Base-by-base conservation (phyloP, 139 green algal genomes). In the Nannochloris sp. region DNA sequence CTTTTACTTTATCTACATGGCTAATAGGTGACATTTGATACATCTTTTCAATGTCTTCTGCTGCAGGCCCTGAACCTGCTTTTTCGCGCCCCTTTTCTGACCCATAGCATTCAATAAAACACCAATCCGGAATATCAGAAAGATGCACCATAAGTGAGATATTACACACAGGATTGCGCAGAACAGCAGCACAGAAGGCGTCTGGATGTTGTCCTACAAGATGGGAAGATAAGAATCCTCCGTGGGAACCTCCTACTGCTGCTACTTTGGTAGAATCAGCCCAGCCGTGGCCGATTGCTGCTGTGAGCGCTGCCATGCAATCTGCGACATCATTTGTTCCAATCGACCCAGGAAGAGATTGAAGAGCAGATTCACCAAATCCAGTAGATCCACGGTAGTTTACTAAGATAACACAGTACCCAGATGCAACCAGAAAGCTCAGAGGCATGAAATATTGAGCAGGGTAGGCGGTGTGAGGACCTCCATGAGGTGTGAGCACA, bases 71-170 rank as follows among this genome's bases (percentile, higher is more conserved):
- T 0, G 78, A 60, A 6, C 38, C 81, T 78, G 75, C 86, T 68
- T 78, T 85, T 54, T 30, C 38, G 30, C 7, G 48, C 34, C 38
- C 62, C 37, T 62, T 81, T 74, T 87, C 60, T n/a, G 42, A 72
- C 25, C 91, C 91, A 45, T 84, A 84, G 8, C 74, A 75, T 78
- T 97, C 91, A 42, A 93, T 76, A 56, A 80, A 97, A 72, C 77
- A 89, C 91, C 91, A 97, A 72, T 97, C 91, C 12, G 90, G 80
- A 54, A 97, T 97, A 72, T 97, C 91, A 9, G 68, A 80, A 3
- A 84, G 61, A 4, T 85, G 76, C 1, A 90, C 70, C 92, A 97
- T 98, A 39, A 85, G 60, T 2, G 65, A 65, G 6, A 97, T 66
- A 73, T 95, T 92, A 69, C 82, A 84, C 23, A 97, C 92, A 3